Conservation (phyloP, 2,329 filamentous ascomycete genomes). For the Zarea fungicola region DNA sequence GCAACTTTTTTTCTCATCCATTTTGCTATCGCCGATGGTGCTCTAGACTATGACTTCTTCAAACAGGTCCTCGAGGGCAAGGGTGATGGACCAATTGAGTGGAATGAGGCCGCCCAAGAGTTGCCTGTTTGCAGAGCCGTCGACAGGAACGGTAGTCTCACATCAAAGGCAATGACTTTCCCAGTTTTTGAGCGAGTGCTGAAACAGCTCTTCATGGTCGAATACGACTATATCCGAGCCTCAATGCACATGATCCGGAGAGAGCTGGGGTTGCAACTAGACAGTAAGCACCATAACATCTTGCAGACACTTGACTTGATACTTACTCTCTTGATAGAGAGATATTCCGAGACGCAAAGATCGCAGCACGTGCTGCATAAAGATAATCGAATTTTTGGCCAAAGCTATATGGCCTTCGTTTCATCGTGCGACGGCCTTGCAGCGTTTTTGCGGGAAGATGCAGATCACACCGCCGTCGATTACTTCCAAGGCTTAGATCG, state of each 20-base stretch:
- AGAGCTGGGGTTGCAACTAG: constrained; percentile 3
- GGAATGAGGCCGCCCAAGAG: background rate
- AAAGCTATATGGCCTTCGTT: constrained; percentile 5
- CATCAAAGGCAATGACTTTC: background rate
- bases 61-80: background rate
- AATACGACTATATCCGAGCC: background rate
- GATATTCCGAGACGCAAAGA: constrained; percentile 3
- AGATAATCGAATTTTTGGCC: constrained; percentile 1
- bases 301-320: background rate
- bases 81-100: constrained; percentile 5
- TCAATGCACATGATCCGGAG: constrained; percentile 2
- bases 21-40: constrained; percentile 10
- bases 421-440: constrained; percentile 1
- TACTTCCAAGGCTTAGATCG: constrained; percentile 8
- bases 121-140: constrained; percentile 1
- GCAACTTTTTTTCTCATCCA: constrained; percentile 4
- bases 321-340: background rate
- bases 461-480: background rate
- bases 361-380: constrained; percentile 6
- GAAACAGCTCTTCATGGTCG: constrained; percentile 1
- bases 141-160: background rate
- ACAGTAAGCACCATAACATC: background rate
- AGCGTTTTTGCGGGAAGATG: constrained; percentile 1
- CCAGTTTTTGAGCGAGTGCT: background rate
- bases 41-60: constrained; percentile 3